Conservation (phyloP, 2,329 filamentous ascomycete genomes). For the Beauveria bassiana region DNA sequence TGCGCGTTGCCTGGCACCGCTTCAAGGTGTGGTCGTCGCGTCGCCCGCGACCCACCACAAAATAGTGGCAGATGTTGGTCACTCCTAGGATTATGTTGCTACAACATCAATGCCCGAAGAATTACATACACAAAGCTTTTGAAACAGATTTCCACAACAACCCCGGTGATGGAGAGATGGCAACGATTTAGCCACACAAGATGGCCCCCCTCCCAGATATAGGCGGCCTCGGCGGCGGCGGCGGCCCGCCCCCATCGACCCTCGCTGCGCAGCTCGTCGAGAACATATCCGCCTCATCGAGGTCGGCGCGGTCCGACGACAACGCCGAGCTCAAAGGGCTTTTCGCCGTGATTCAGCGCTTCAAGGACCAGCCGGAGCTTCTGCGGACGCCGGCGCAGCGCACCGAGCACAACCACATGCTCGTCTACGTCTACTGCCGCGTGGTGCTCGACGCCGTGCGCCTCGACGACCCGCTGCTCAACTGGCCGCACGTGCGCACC, state of each 20-base stretch:
- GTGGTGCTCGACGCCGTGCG: constrained; percentile 66
- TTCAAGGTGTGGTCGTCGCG: background rate
- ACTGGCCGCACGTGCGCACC: constrained; percentile 43
- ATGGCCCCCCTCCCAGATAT: constrained; percentile 7
- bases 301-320: constrained; percentile 55
- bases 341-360: constrained; percentile 45
- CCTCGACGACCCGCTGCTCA: constrained; percentile 61
- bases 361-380: constrained; percentile 41
- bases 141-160: background rate
- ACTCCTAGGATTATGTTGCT: background rate
- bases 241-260: constrained; percentile 60
- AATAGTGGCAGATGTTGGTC: background rate
- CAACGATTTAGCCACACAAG: background rate
- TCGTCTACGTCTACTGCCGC: constrained; percentile 76
- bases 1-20: background rate
- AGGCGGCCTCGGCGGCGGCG: background rate
- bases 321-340: constrained; percentile 70
- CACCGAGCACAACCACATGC: constrained; percentile 70
- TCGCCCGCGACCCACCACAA: constrained; percentile 9
- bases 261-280: constrained; percentile 82
- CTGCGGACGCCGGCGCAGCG: constrained; percentile 59
- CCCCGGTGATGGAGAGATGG: background rate
- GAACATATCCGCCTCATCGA: constrained; percentile 58
- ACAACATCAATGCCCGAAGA: background rate
- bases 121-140: background rate